Conservation (phyloP, 495 filamentous ascomycete species). For the Sabuloglossum arenarium region DNA sequence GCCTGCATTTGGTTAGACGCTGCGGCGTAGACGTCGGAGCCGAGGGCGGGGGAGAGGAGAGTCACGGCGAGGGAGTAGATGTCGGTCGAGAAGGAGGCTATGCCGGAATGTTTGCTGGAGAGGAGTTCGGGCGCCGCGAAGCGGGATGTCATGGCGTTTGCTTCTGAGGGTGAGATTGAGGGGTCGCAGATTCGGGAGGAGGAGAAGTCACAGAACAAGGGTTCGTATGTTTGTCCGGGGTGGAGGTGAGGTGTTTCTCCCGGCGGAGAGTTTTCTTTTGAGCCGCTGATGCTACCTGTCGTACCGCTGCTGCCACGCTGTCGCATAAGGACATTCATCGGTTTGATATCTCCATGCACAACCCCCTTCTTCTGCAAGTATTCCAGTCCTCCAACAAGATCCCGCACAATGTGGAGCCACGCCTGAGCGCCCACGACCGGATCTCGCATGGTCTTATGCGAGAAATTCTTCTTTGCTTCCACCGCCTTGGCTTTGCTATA, state of each 20-base stretch:
- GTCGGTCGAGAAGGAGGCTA: conserved; percentile 23
- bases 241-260: not conserved
- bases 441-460: conserved; percentile 26
- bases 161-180: conserved; percentile 8
- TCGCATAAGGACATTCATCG: conserved; percentile 29
- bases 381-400: conserved; percentile 26
- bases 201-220: conserved; percentile 8
- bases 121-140: conserved; percentile 37
- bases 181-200: conserved; percentile 30
- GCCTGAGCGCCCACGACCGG: conserved; percentile 23
- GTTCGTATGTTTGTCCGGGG: conserved; percentile 10
- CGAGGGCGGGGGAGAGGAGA: conserved; percentile 32
- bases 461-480: conserved; percentile 14
- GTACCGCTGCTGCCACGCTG: conserved; percentile 6
- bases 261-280: not conserved
- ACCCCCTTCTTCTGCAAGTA: conserved; percentile 28
- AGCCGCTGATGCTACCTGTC: not conserved
- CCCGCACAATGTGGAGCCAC: conserved; percentile 25
- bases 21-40: conserved; percentile 30
- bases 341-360: conserved; percentile 38
- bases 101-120: conserved; percentile 6
- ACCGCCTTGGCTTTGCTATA: conserved; percentile 23
- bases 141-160: conserved; percentile 30
- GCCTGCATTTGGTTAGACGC: conserved; percentile 21
- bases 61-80: conserved; percentile 36